Conservation (phyloP, 192 early-diverging fungal species). For the Powellomyces hirtus region DNA sequence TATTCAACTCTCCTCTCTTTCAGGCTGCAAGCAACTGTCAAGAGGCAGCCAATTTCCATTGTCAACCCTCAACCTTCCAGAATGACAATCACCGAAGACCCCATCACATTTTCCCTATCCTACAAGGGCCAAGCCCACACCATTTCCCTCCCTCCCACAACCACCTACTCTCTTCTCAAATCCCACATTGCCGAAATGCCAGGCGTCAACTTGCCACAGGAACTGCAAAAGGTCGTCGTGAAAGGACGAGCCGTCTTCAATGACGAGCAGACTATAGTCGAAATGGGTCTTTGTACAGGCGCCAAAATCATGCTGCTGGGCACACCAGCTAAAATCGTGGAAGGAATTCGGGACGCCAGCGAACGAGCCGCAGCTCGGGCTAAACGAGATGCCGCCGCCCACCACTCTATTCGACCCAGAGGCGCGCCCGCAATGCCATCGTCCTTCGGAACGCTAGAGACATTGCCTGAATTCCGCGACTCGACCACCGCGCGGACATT, state of each 20-base stretch:
- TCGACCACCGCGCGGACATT: slow-evolving; percentile 54
- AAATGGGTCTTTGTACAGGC: slow-evolving; percentile 21
- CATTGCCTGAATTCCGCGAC: slow-evolving; percentile 54
- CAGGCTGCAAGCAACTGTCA: no score
- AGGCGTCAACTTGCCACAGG: slow-evolving; percentile 32
- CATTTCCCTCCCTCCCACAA: slow-evolving; percentile 15
- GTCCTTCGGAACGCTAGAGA: slow-evolving; percentile 54
- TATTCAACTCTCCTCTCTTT: no score
- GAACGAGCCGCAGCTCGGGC: neutral
- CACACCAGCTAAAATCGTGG: slow-evolving; percentile 36
- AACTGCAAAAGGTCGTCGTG: slow-evolving; percentile 55
- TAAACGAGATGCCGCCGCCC: neutral
- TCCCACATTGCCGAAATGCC: slow-evolving; percentile 26
- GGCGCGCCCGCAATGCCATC: neutral
- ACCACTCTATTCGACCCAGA: neutral
- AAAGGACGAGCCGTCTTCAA: slow-evolving; percentile 34
- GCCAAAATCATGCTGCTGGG: slow-evolving; percentile 60
- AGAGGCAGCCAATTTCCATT: no score
- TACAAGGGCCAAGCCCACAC: slow-evolving; percentile 15
- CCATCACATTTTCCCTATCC: slow-evolving; percentile 7
- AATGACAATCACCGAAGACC: neutral
- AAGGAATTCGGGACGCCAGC: slow-evolving; percentile 24
- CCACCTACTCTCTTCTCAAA: slow-evolving; percentile 45
- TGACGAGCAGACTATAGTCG: slow-evolving; percentile 26
- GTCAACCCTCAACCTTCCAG: no score